Evolutionary conservation across 176 grass and related monocot species (phyloP), one percentile per base, ranked within the genome.

Genomic region (Avena insularis): DNA sequence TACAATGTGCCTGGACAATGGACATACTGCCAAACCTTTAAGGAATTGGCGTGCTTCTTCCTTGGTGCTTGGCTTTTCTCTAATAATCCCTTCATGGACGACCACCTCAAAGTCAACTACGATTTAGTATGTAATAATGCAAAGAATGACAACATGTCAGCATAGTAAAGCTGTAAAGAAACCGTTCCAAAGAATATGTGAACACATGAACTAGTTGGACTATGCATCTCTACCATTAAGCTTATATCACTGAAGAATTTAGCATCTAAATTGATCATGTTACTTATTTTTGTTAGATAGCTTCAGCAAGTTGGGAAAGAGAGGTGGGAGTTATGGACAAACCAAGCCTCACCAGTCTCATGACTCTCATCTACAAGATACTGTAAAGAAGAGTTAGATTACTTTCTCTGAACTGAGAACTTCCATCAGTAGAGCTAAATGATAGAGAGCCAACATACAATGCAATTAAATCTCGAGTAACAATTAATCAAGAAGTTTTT

Each of bases 11-110:
- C 33, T 66, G 12, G 9, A 57, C 0, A 50, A 38, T 38, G 7
- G 9, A 56, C 1, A 71, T 48, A 55, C 87, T 9, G 78, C 38
- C 33, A 29, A 62, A 98, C 96, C 96, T 94, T 96, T 96, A n/a
- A 98, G 87, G 81, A 98, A 96, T 81, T 93, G 92, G 2, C 89
- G 90, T 57, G 96, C 96, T 98, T 98, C 93, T 94, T 98, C 92
- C 84, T 94, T 96, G 60, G 63, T 98, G 35, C 70, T 88, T 65
- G 96, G 96, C 75, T 98, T 98, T 89, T 98, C 96, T 83, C 92
- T 98, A 47, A 98, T 96, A 89, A 98, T 90, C 81, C 96, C 93
- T 80, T 98, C 75, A 96, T 98, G 93, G 79, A 98, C 92, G 80
- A 94, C 96, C 66, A 98, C 96, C 96, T 98, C 86, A 86, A 93